Conservation (phyloP, 768 basidiomycete genomes). For the Boletus tylopilopsis region DNA sequence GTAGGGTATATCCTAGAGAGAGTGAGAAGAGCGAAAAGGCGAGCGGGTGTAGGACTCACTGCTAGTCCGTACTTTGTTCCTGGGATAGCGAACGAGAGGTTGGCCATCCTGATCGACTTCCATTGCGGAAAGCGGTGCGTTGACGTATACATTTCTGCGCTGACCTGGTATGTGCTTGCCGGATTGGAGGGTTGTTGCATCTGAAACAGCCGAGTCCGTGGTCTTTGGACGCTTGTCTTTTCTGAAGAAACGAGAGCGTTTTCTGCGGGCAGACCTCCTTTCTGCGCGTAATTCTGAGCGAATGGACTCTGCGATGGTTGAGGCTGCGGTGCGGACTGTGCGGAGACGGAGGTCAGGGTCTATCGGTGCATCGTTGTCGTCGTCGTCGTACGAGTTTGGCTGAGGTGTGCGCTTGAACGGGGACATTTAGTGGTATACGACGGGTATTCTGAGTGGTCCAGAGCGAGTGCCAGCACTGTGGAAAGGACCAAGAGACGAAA, state of each 20-base stretch:
- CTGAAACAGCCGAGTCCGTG: constrained; percentile 29
- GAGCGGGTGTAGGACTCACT: constrained; percentile 50
- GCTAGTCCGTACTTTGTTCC: constrained; percentile 93
- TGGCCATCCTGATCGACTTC: constrained; percentile 74
- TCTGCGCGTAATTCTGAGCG: constrained; percentile 70
- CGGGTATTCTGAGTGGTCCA: constrained; percentile 12
- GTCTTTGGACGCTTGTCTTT: constrained; percentile 43
- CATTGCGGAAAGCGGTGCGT: constrained; percentile 57
- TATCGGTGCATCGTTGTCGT: constrained; percentile 63
- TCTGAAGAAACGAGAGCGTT: constrained; percentile 56
- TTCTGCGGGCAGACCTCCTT: constrained; percentile 45
- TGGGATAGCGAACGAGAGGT: constrained; percentile 70
- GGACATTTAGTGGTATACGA: constrained; percentile 31
- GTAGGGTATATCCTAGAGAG: constrained; percentile 74
- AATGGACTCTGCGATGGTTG: constrained; percentile 84
- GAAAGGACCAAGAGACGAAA: constrained; percentile 7
- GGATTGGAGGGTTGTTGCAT: constrained; percentile 13
- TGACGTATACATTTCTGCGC: constrained; percentile 80
- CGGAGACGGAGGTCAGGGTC: constrained; percentile 86
- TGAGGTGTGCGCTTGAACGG: constrained; percentile 37
- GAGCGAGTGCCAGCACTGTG: constrained; percentile 26
- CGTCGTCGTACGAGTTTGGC: no score
- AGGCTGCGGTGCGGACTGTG: constrained; percentile 90
- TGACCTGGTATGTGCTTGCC: constrained; percentile 39
- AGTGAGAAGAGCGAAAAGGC: neutral